Evolutionary conservation across 257 asterid species (phyloP).

Genomic region (Primulina eburnea): DNA sequence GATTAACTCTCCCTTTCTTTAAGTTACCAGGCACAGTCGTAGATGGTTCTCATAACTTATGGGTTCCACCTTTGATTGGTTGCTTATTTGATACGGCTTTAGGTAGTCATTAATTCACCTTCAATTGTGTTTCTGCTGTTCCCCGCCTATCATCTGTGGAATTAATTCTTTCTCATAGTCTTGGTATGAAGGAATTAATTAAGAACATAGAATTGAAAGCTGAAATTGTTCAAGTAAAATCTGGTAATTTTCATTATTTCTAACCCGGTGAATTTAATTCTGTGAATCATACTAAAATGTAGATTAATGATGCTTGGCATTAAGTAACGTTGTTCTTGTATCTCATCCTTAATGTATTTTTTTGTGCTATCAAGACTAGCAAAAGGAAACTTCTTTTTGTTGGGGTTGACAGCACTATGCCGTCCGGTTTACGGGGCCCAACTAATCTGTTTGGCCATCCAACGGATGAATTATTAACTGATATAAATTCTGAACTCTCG

Average conservation of each 20-base stretch:
- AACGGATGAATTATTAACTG: conserved; percentile 63
- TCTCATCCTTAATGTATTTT: conserved; percentile 26
- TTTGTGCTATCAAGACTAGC: conserved; percentile 55
- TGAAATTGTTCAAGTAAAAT: too few species aligned
- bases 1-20: conserved; percentile 11
- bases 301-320: conserved; percentile 2
- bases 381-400: conserved; percentile 70
- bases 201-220: background rate
- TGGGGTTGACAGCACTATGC: conserved; percentile 76
- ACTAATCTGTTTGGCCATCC: conserved; percentile 97
- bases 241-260: background rate
- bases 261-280: background rate
- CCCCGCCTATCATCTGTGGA: background rate
- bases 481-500: conserved; percentile 63
- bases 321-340: conserved; percentile 10
- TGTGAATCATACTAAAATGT: background rate
- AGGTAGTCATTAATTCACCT: background rate
- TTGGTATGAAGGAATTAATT: background rate
- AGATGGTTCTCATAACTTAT: background rate
- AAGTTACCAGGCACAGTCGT: background rate
- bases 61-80: background rate
- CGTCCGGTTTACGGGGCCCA: conserved; percentile 86
- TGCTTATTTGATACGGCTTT: background rate
- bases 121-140: background rate
- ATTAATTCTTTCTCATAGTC: background rate